A percentile compares a stretch with the other conserved stretches of the same genome.
phyloP scores from a whole-genome alignment of 164 flowering plant genomes.

The Taxillus chinensis region DNA sequence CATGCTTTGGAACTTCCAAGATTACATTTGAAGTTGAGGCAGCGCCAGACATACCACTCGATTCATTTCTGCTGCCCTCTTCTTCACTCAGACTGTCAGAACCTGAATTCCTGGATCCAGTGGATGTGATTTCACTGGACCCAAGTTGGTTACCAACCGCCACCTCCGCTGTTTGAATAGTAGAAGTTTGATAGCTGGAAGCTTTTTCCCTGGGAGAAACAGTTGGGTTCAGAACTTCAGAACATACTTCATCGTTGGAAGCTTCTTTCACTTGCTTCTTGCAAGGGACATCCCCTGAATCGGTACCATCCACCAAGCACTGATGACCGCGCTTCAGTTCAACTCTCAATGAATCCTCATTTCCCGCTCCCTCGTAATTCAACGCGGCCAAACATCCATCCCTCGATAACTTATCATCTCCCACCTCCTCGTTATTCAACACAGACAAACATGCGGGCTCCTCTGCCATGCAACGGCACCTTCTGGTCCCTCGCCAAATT shows the following conservation, averaged over 20 bases:
- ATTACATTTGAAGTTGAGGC: constrained; percentile 28
- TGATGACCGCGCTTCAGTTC: constrained; percentile 25
- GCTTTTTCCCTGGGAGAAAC: constrained; percentile 28
- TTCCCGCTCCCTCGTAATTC: constrained; percentile 11
- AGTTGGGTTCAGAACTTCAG: constrained; percentile 48
- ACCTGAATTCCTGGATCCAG: constrained; percentile 21
- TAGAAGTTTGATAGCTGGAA: constrained; percentile 19
- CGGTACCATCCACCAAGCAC: constrained; percentile 14
- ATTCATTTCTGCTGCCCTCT: constrained; percentile 14
- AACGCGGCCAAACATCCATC: constrained; percentile 19
- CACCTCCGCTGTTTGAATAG: constrained; percentile 22
- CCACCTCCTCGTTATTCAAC: constrained; percentile 12
- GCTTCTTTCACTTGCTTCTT: constrained; percentile 31
- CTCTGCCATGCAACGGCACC: constrained; percentile 22
- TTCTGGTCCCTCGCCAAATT: background rate
- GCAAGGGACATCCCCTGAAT: constrained; percentile 7
- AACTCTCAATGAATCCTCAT: constrained; percentile 6
- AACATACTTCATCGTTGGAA: constrained; percentile 38
- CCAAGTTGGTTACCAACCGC: constrained; percentile 9
- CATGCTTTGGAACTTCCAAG: constrained; percentile 48
- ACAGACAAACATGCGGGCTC: constrained; percentile 20
- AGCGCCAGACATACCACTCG: constrained; percentile 3
- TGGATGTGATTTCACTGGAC: constrained; percentile 22
- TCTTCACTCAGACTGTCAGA: constrained; percentile 27
- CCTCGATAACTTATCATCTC: constrained; percentile 7